phyloP scores from a whole-genome alignment of 805 yeast genomes.

The Saccharomycopsis amapae region DNA sequence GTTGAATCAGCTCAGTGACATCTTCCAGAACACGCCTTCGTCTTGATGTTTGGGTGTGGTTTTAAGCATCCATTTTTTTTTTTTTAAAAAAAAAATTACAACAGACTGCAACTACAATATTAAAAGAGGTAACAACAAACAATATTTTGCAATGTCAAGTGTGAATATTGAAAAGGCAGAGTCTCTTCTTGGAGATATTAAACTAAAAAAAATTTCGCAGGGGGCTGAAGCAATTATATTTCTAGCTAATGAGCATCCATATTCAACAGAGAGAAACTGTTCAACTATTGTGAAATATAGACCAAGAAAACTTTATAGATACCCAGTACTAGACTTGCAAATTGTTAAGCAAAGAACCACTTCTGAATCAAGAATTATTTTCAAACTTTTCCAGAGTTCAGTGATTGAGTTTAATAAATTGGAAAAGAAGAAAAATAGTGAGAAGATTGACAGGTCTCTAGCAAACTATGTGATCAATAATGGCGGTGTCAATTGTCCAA shows the following conservation, averaged over 20 bases:
- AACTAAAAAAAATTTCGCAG: constrained; percentile 46
- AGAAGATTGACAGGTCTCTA: neutral
- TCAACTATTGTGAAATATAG: constrained; percentile 71
- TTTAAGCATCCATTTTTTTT: too few relatives aligned
- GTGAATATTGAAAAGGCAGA: constrained; percentile 1
- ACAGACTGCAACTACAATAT: too few relatives aligned
- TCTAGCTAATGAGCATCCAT: constrained; percentile 59
- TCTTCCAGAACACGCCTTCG: constrained; percentile 7
- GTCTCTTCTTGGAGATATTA: constrained; percentile 5
- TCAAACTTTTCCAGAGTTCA: constrained; percentile 41
- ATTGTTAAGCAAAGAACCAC: constrained; percentile 76
- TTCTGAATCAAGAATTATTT: constrained; percentile 75
- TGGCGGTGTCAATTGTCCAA: constrained; percentile 60
- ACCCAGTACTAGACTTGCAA: constrained; percentile 67
- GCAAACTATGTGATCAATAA: neutral
- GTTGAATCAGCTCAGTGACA: constrained; percentile 9
- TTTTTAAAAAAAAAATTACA: too few relatives aligned
- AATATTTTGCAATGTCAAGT: neutral
- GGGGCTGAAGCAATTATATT: constrained; percentile 91
- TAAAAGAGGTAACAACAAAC: too few relatives aligned
- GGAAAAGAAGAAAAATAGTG: neutral
- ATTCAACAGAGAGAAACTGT: constrained; percentile 32
- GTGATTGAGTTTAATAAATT: constrained; percentile 22
- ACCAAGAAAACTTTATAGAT: constrained; percentile 88
- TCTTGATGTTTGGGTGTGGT: too few relatives aligned